Conservation (phyloP, 1,284 basidiomycete genomes). For the Tilletiaria anomala region DNA sequence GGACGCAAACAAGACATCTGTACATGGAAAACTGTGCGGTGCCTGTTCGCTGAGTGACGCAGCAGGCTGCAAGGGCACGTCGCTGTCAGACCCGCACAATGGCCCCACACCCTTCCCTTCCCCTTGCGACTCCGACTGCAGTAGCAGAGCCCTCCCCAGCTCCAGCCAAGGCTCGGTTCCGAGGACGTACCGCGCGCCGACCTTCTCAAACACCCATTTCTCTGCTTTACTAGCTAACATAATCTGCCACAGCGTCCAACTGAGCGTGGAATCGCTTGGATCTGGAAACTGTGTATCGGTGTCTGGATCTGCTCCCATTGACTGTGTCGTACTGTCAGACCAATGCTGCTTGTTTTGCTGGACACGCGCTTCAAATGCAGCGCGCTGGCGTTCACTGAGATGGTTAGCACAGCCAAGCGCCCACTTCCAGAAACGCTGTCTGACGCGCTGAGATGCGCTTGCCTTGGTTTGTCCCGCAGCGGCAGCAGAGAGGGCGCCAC, state of each 20-base stretch:
- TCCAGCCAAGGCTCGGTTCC: constrained; percentile 17
- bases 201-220: constrained; percentile 6
- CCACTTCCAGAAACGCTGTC: constrained; percentile 9
- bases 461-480: background rate
- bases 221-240: constrained; percentile 5
- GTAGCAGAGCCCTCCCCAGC: constrained; percentile 9
- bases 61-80: too few relatives aligned
- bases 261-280: too few relatives aligned
- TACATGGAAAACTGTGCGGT: too few relatives aligned
- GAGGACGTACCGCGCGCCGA: constrained; percentile 16
- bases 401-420: constrained; percentile 36
- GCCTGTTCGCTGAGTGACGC: too few relatives aligned
- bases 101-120: too few relatives aligned
- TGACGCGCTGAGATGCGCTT: background rate
- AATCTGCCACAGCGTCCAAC: background rate
- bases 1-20: too few relatives aligned
- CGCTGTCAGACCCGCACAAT: too few relatives aligned
- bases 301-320: background rate
- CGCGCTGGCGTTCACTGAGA: constrained; percentile 42
- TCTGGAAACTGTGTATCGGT: background rate
- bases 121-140: too few relatives aligned
- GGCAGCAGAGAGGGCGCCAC: too few relatives aligned
- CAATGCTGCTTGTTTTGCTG: constrained; percentile 43
- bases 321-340: background rate
- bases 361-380: constrained; percentile 41